phyloP scores from a whole-genome alignment of 1,284 basidiomycete genomes.

The Tilletia walkeri region DNA sequence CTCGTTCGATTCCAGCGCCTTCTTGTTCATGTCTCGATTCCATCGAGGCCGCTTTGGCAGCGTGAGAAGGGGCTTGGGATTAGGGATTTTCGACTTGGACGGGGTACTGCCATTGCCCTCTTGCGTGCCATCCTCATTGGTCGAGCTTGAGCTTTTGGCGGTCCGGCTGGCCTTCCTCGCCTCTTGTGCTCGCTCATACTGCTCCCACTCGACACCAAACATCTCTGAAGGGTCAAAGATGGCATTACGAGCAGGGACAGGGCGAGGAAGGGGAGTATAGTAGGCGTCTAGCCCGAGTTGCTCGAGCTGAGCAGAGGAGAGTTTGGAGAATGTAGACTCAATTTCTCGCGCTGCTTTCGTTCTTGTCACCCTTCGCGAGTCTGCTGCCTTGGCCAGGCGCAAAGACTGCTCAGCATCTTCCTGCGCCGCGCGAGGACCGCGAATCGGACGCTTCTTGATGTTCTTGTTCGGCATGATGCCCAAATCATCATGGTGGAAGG shows the following conservation, averaged over 20 bases:
- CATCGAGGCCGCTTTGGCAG: constrained; percentile 43
- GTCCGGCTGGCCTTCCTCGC: constrained; percentile 29
- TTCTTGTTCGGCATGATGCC: constrained; percentile 9
- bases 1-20: constrained; percentile 40
- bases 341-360: constrained; percentile 18
- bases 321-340: constrained; percentile 41
- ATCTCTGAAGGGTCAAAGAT: constrained; percentile 31
- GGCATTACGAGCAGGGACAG: constrained; percentile 26
- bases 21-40: constrained; percentile 36
- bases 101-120: constrained; percentile 21
- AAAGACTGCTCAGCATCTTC: neutral
- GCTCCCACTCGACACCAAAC: constrained; percentile 21
- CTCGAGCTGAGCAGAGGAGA: constrained; percentile 35
- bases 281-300: constrained; percentile 37
- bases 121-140: neutral
- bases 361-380: neutral
- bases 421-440: neutral
- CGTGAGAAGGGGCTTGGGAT: constrained; percentile 12
- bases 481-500: neutral
- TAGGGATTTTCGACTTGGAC: neutral
- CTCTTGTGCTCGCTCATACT: constrained; percentile 19
- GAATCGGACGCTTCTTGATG: constrained; percentile 5
- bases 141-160: constrained; percentile 12
- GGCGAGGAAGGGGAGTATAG: constrained; percentile 31
- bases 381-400: neutral